Base-by-base conservation (phyloP, 306 rosid genomes). In the Delonix regia region DNA sequence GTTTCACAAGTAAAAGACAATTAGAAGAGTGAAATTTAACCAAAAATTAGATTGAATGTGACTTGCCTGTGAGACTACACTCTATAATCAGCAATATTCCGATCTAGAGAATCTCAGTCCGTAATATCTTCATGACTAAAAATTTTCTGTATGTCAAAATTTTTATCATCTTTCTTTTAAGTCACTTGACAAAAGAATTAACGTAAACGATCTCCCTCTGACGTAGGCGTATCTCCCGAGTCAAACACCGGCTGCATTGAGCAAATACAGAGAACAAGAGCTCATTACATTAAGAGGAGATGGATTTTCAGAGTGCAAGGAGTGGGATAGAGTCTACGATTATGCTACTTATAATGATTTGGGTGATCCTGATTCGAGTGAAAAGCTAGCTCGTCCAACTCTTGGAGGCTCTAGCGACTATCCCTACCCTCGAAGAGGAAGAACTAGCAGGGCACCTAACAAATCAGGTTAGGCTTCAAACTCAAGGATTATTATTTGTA, bases 381-480 rank as follows among this genome's bases (percentile, higher is more conserved):
- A 57, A 28, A n/a, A 61, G 3, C 61, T 82, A 21, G 83, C 64
- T 12, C 89, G 91, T 22, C 89, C 85, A 0, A 69, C 75, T 57
- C 93, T 89, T 4, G 93, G 93, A 70, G 93, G 93, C 44, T 85
- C 91, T 12, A 61, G 12, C 18, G 7, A 71, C 39, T 87, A 81
- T 66, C 91, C 94, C 61, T 89, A 89, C 71, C 94, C 94, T 71
- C 84, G 91, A 7, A 75, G 91, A 16, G 91, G 88, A 71, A 87
- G 94, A 85, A 89, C 91, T 0, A 86, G 90, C 45, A 81, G 91
- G 52, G 19, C 67, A 27, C 78, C 85, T 21, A 68, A 83, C 4
- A 34, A 76, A 36, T 65, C 36, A 80, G 71, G 89, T 83, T 41
- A 39, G 80, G 61, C 18, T 59, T 47, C 36, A 14, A 34, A 42